Percentiles rank a stretch among this genome's conserved stretches.
These are phyloP conservation scores for Leccinum cinnamomeum DNA, from an alignment of 1,284 basidiomycete genomes.

Conservation along the genomic window DNA sequence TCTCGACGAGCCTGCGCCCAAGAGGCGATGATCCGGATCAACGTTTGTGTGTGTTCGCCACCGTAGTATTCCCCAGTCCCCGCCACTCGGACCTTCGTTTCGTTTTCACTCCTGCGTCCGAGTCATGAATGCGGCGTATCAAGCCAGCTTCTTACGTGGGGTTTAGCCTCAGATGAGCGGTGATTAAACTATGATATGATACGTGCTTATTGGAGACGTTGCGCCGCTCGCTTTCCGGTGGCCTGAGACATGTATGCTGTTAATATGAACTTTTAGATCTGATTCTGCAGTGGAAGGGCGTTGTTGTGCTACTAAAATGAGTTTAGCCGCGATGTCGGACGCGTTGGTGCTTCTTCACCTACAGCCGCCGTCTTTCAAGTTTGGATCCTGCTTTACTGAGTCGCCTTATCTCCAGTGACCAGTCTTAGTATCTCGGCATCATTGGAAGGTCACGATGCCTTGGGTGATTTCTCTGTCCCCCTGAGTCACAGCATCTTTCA, in stretches of 20 bases:
- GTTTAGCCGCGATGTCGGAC: not conserved
- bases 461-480: too few species aligned
- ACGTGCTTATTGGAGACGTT: not conserved
- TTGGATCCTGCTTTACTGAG: not conserved
- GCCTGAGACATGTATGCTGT: not conserved
- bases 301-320: not conserved
- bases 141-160: not conserved
- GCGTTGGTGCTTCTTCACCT: not conserved
- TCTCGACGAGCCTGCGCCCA: constrained; percentile 45
- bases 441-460: too few species aligned
- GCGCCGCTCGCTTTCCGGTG: not conserved
- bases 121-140: not conserved
- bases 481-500: too few species aligned
- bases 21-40: constrained; percentile 36
- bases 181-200: not conserved
- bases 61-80: not conserved
- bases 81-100: not conserved
- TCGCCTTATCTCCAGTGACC: too few species aligned
- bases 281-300: not conserved
- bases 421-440: too few species aligned
- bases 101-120: not conserved
- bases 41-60: not conserved
- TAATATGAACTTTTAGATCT: not conserved
- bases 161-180: not conserved
- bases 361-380: not conserved